Percentiles rank a stretch among this genome's conserved stretches.
Conservation (phyloP, 169 alveolate genomes). For the Cyclospora cayetanensis region DNA sequence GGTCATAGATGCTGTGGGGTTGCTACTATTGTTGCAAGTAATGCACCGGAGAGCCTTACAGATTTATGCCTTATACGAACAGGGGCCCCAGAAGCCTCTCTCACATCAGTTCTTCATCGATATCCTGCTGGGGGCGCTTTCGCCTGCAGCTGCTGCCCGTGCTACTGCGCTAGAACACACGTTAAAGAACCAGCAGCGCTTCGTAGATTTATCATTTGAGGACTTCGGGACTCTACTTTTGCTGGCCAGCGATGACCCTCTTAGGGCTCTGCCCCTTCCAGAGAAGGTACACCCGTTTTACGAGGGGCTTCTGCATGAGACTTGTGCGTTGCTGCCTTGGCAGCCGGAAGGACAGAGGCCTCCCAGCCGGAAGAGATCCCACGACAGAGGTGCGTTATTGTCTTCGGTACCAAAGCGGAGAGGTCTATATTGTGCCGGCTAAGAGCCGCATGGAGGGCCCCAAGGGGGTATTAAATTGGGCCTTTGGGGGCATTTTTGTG, state of each 20-base stretch:
- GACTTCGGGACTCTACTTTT: not conserved
- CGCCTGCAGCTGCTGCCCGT: not conserved
- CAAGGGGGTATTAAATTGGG: too few species aligned
- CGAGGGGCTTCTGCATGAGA: too few species aligned
- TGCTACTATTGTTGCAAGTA: not conserved
- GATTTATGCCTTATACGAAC: not conserved
- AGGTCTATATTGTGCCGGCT: too few species aligned
- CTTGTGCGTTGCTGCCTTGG: too few species aligned
- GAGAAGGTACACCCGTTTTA: too few species aligned
- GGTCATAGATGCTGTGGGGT: not conserved
- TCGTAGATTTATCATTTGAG: not conserved
- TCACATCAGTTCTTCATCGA: not conserved
- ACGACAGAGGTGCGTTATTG: too few species aligned
- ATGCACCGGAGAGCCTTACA: not conserved
- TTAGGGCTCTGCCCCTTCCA: too few species aligned
- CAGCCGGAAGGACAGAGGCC: too few species aligned
- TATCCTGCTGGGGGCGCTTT: not conserved
- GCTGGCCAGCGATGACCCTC: not conserved
- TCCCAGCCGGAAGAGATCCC: too few species aligned
- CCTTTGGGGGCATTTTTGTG: too few species aligned
- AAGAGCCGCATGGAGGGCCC: too few species aligned
- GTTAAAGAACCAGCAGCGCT: not conserved
- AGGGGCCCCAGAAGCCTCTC: constrained; percentile 26
- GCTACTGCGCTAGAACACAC: not conserved
- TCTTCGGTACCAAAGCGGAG: too few species aligned